A percentile compares a stretch with the other conserved stretches of the same genome.
These are phyloP conservation scores for Gossypium herbaceum DNA, from an alignment of 345 rosid genomes.

Conservation along the genomic window DNA sequence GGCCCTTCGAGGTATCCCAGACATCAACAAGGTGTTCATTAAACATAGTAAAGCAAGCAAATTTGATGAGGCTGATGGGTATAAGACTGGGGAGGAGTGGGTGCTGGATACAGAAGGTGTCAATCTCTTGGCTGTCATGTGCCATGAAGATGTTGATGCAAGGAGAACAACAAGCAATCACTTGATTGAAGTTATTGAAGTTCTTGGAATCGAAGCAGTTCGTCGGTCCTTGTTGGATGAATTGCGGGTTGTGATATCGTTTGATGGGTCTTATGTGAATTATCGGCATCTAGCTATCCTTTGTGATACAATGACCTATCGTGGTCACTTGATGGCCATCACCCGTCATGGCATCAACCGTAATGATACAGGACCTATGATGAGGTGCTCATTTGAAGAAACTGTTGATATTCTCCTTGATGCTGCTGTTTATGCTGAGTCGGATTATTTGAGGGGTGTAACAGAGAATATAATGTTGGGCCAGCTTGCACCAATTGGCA, in stretches of 20 bases:
- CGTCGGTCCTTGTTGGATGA: constrained; percentile 91
- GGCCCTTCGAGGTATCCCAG: constrained; percentile 97
- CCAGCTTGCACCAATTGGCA: constrained; percentile 96
- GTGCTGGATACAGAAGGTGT: constrained; percentile 99
- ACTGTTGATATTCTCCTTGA: constrained; percentile 96
- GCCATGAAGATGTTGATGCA: constrained; percentile 91
- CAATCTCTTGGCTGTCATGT: constrained; percentile 92
- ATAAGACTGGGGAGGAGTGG: constrained; percentile 88
- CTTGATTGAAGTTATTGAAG: constrained; percentile 91
- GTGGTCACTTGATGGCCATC: constrained; percentile 97
- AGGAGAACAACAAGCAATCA: constrained; percentile 94
- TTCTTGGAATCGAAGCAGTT: constrained; percentile 97
- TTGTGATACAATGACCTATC: constrained; percentile 98
- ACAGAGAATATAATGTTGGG: constrained; percentile 98
- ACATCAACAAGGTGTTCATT: constrained; percentile 91
- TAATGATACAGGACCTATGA: constrained; percentile 94
- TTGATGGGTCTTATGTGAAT: constrained; percentile 96
- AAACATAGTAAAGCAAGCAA: constrained; percentile 71
- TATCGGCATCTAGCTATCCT: constrained; percentile 94
- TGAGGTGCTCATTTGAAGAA: constrained; percentile 99
- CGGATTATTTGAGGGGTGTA: constrained; percentile 79
- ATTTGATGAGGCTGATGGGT: constrained; percentile 77
- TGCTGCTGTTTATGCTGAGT: constrained; percentile 95
- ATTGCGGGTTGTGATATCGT: constrained; percentile 90
- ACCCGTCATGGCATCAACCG: constrained; percentile 97